Evolutionary conservation across 495 filamentous ascomycete species (phyloP), one percentile per base, ranked within the genome.

Genomic region (Aspergillus diversus): DNA sequence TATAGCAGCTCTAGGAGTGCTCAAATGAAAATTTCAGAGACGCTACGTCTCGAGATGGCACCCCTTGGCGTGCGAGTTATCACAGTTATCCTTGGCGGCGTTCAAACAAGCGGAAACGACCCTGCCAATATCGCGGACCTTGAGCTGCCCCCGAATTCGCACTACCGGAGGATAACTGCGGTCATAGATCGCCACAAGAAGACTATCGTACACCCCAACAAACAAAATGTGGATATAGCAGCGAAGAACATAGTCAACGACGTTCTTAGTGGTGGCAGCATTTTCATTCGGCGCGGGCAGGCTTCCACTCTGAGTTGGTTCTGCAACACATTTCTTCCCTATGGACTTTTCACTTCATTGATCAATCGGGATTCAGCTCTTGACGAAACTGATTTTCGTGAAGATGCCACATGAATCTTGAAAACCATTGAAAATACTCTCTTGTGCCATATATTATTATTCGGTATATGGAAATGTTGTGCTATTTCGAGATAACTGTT

Each of bases 51-150:
- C 9, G 76, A 79, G 57, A 59, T 77, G 16, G 63, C 63, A 0
- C 71, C 75, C 5, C 65, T 79, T n/a, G 73, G 69, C 31, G 70
- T 79, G 17, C 61, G 66, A 31, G 73, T 77, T 33, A 47, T 71
- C 31, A 67, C 67, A 5, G 63, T 65, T 57, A 59, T 71, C 11
- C 52, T 62, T 17, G 66, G 68, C 12, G 68, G 53, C 31, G 68
- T 71, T 17, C 35, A 63, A 43, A 63, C 60, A 35, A 69, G 56
- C 35, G 60, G 63, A 61, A 60, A 66, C 51, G 59, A 67, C 33
- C 57, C 64, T 13, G 17, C 54, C 15, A 65, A 70, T 51, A 63
- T 67, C 6, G 12, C 63, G 12, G 65, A 70, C 54, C 59, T 67
- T 31, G 48, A 61, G 42, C 49, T 70, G 5, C 68, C 68, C 12